Evolutionary conservation across 352 stramenopile genomes (phyloP), one percentile per base, ranked within the genome.

Genomic region (Peronosclerospora sorghi): DNA sequence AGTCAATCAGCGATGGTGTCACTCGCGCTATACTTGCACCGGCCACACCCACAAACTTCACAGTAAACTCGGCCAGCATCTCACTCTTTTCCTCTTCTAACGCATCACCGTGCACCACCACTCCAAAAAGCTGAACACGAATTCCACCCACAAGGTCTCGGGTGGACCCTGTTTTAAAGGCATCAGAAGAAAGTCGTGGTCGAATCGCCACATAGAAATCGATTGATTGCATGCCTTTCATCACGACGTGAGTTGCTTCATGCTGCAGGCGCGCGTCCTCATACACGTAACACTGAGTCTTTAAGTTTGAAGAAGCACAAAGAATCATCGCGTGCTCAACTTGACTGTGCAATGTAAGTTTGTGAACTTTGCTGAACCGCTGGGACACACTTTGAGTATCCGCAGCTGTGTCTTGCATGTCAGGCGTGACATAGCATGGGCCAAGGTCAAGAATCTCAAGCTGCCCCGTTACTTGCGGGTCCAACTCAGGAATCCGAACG

Each of bases 201-300:
- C 78, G 72, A 51, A 94, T 70, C 21, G 79, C 82, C 8, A 87
- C 65, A 39, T 72, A 94, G 14, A 94, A 59, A 52, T 92, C 79
- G 36, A 81, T 62, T 13, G 59, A 66, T 12, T 72, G 47, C 40
- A 77, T 81, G 1, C 79, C 79, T 41, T 66, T 62, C 24, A 94
- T 55, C 5, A 80, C 38, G n/a, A 92, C 73, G 29, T 86, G 60
- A 6, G 67, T 76, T 8, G 79, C 82, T 48, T 94, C 79, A 27
- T 63, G 67, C 46, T 84, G 67, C 10, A 94, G 40, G 4, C 65
- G 64, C 9, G 49, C 57, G 35, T 94, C 79, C 51, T 91, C 77
- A 36, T 82, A 94, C 5, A 94, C 78, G 40, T 92, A 94, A 45
- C 82, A 94, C 51, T 94, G 82, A 5, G 77, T 94, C 54, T 89